Evolutionary conservation across 257 asterid species (phyloP), one percentile per base, ranked within the genome.

Genomic region (Thymus quinquecostatus): DNA sequence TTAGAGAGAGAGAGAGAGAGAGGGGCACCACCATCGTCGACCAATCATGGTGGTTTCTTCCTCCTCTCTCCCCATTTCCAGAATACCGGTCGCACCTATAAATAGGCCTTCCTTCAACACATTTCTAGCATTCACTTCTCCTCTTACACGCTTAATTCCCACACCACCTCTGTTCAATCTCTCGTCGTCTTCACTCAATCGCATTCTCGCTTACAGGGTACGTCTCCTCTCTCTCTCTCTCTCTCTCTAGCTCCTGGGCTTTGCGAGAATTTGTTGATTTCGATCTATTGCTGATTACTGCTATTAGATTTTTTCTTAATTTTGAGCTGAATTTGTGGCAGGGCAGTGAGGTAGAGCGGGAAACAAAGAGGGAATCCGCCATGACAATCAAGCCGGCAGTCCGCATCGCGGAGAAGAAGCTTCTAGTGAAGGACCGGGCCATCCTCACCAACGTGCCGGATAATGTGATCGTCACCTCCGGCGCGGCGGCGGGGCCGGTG

Each of bases 341-440:
- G 86, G 74, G 60, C 28, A 68, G 69, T 66, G 76, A 70, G 57
- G 66, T 66, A 56, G 75, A 50, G 29, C 47, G 32, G 0, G 51
- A 44, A 48, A 1, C 64, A 32, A 10, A 9, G 3, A 49, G 56
- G 53, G 72, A 63, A 43, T 59, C 76, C 43, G 72, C 29, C 68
- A 84, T 84, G 89, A 84, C 89, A 30, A 84, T 84, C 56, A 84
- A 82, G 58, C 86, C 85, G 51, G 79, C 75, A 0, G 76, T 82
- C 14, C 78, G 86, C 49, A 79, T 84, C 48, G 54, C 80, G 1
- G 86, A 82, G 30, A 55, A 77, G 75, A 84, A 77, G 70, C 77
- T 84, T 13, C 72, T 79, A 49, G 89, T 82, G 53, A 84, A 82
- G 85, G 83, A 80, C 27, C 76, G 84, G 71, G 67, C 85, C 9